These are phyloP conservation scores for Penstemon newberryi DNA, from an alignment of 257 asterid species.

Conservation along the genomic window DNA sequence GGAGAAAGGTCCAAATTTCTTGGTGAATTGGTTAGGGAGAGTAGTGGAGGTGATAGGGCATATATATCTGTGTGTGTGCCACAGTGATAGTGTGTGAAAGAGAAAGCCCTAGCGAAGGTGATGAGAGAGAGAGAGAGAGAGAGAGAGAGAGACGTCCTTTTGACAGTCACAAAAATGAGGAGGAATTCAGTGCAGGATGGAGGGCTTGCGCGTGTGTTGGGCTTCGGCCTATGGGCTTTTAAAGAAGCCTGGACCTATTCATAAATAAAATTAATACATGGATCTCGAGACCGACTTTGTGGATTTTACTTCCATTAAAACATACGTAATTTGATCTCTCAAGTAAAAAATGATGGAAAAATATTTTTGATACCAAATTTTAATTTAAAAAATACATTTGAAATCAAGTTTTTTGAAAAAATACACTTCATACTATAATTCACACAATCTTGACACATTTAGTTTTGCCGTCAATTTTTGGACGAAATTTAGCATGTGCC, in stretches of 20 bases:
- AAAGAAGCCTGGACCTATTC: not conserved
- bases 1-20: not conserved
- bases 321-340: too few species aligned
- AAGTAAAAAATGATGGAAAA: too few species aligned
- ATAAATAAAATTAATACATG: not conserved
- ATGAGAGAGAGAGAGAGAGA: not conserved
- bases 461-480: too few species aligned
- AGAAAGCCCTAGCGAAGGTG: conserved; percentile 34
- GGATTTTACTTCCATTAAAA: not conserved
- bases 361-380: too few species aligned
- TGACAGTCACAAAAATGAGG: not conserved
- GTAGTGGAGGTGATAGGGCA: not conserved
- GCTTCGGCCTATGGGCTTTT: conserved; percentile 10
- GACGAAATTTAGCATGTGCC: too few species aligned
- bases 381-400: too few species aligned
- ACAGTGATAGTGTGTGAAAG: conserved; percentile 13
- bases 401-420: too few species aligned
- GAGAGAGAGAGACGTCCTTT: not conserved
- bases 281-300: too few species aligned
- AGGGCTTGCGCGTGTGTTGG: not conserved
- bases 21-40: not conserved
- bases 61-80: not conserved
- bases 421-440: too few species aligned
- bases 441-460: too few species aligned
- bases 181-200: not conserved